Evolutionary conservation across 163 green algal species (phyloP), one percentile per base, ranked within the genome.

Genomic region (Volvox carteri): DNA sequence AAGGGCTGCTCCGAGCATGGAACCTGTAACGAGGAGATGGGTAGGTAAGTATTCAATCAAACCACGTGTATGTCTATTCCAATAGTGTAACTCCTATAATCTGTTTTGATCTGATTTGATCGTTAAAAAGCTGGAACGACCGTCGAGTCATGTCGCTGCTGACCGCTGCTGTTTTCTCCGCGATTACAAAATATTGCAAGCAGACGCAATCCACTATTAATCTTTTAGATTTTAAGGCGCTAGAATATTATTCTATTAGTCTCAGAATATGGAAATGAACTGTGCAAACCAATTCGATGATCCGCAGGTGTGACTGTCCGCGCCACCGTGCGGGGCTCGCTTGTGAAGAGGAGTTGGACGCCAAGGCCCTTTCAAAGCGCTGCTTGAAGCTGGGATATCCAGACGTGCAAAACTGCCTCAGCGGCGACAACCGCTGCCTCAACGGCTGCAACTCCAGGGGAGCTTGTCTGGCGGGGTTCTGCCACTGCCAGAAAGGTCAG

Each of bases 231-330:
- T 33, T 35, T 54, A 52, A 52, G 2, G n/a, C 14, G 28, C n/a
- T 74, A 33, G 12, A 30, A 72, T 12, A 30, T 72, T 72, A n/a
- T 35, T 39, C 25, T 39, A 12, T 35, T 72, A 30, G n/a, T n/a
- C n/a, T n/a, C n/a, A n/a, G n/a, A n/a, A n/a, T n/a, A n/a, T n/a
- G n/a, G n/a, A 39, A 35, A 35, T 19, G 60, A 41, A 41, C 4
- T 42, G 12, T 74, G 62, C 30, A n/a, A 74, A 44, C n/a, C n/a
- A n/a, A n/a, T n/a, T n/a, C n/a, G n/a, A n/a, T n/a, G n/a, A n/a
- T n/a, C n/a, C 14, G 8, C 84, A 92, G 89, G 52, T 92, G 89
- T 35, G 89, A 92, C 65, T 92, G 89, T 80, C 89, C 83, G 11
- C 60, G 48, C 6, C 39, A 83, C 83, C 83, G 68, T 8, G 21